Base-by-base conservation (phyloP, 192 early-diverging fungal genomes). In the Backusella macrospora region DNA sequence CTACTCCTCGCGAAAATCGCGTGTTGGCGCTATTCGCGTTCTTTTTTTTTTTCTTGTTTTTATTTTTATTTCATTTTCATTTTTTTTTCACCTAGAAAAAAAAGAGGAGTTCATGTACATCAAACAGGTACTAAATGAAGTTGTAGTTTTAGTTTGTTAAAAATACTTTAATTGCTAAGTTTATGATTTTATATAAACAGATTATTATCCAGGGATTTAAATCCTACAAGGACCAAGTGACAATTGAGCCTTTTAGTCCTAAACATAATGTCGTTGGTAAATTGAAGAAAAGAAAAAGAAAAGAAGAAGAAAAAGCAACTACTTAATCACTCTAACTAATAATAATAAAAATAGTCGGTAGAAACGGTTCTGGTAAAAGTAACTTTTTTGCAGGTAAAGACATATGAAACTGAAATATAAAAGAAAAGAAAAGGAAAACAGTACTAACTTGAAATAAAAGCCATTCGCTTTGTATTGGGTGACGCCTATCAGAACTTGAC, bases 161-260 rank as follows among this genome's bases (percentile, higher is more conserved):
- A 62, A 62, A 23, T 18, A 5, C 29, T 12, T 13, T 21, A 29
- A 62, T 29, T 14, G 23, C 0, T 37, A 37, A 62, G 4, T 21
- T 23, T 62, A 15, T 8, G 5, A 62, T 12, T 9, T 34, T 13
- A 13, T 34, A 26, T 6, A 62, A 26, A 7, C 14, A 93, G 91
- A 95, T 99, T 76, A 90, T 92, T 44, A 99, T 99, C 72, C 95
- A 97, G 78, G 98, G 98, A 62, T 99, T 99, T 90, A 99, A 99
- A 84, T 97, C 96, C 78, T 99, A 99, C 85, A 97, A 96, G 80
- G 95, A 99, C 73, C 96, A 98, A 80, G 97, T 93, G 15, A 87
- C 89, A 18, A 93, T 95, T 59, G 95, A 98, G 46, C 95, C 95
- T 5, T 96, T 99, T 78, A 95, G 93, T 75, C 90, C 90, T 4